These are phyloP conservation scores for Pulchroboletus neoregius DNA, from an alignment of 1,284 basidiomycete species.

Conservation along the genomic window DNA sequence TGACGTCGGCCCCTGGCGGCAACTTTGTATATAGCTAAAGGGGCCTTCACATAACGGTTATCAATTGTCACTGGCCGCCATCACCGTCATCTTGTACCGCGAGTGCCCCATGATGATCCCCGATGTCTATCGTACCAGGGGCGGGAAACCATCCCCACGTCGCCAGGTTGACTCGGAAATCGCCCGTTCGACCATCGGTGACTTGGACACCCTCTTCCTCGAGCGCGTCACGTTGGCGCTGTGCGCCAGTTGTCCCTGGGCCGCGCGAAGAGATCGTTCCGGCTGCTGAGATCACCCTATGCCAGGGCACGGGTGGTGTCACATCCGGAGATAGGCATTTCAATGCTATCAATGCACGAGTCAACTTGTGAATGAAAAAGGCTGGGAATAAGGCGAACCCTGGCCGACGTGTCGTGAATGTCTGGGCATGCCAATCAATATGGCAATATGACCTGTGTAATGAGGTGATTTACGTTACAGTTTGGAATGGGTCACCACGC, in stretches of 20 bases:
- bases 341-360: slow-evolving; percentile 45
- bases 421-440: slow-evolving; percentile 76
- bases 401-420: slow-evolving; percentile 85
- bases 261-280: slow-evolving; percentile 79
- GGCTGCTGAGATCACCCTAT: slow-evolving; percentile 63
- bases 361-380: background rate
- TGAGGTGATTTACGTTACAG: background rate
- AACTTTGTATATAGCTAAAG: no score
- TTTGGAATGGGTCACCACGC: slow-evolving; percentile 12
- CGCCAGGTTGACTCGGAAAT: slow-evolving; percentile 47
- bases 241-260: slow-evolving; percentile 62
- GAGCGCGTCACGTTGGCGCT: slow-evolving; percentile 52
- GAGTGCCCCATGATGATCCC: slow-evolving; percentile 1
- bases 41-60: background rate
- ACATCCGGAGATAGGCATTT: slow-evolving; percentile 61
- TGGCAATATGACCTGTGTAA: slow-evolving; percentile 71
- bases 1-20: no score
- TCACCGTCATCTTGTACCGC: background rate
- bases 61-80: background rate
- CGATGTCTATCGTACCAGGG: slow-evolving; percentile 27
- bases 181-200: slow-evolving; percentile 39
- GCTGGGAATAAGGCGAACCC: slow-evolving; percentile 46
- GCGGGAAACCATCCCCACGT: slow-evolving; percentile 62
- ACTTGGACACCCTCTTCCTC: slow-evolving; percentile 62
- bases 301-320: slow-evolving; percentile 70